These are phyloP conservation scores for Gossypium stocksii DNA, from an alignment of 345 rosid genomes.

Conservation along the genomic window DNA sequence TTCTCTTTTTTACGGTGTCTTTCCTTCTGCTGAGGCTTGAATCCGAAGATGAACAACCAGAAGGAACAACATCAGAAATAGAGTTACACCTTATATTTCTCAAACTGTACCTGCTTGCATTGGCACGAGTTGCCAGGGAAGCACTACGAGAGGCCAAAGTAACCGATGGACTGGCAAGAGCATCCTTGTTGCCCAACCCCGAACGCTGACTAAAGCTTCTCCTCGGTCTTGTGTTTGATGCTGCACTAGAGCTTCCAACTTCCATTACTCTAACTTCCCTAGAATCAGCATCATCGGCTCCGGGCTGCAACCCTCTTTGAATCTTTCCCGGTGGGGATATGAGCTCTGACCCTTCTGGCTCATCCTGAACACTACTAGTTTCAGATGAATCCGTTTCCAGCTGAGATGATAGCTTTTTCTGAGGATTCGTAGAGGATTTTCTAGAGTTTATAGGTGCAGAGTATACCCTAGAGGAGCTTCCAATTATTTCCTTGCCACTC, in stretches of 20 bases:
- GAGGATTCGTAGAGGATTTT: conserved; percentile 37
- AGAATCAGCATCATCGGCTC: conserved; percentile 30
- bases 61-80: conserved; percentile 42
- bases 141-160: conserved; percentile 38
- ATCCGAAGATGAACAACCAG: conserved; percentile 49
- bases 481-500: conserved; percentile 59
- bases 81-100: conserved; percentile 55
- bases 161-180: conserved; percentile 26
- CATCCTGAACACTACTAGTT: conserved; percentile 53
- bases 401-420: conserved; percentile 43
- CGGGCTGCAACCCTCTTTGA: conserved; percentile 31
- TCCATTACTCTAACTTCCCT: conserved; percentile 27
- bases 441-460: conserved; percentile 32
- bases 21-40: conserved; percentile 39
- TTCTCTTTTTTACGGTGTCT: conserved; percentile 46
- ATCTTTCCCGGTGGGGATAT: conserved; percentile 37
- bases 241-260: conserved; percentile 46
- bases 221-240: conserved; percentile 44
- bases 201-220: conserved; percentile 42
- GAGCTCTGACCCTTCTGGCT: conserved; percentile 40
- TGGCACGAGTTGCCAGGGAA: conserved; percentile 34
- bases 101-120: conserved; percentile 39
- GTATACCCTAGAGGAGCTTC: conserved; percentile 59
- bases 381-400: conserved; percentile 64
- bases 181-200: conserved; percentile 38